Base-by-base conservation (phyloP, 805 yeast genomes). In the Zygosaccharomyces bisporus region DNA sequence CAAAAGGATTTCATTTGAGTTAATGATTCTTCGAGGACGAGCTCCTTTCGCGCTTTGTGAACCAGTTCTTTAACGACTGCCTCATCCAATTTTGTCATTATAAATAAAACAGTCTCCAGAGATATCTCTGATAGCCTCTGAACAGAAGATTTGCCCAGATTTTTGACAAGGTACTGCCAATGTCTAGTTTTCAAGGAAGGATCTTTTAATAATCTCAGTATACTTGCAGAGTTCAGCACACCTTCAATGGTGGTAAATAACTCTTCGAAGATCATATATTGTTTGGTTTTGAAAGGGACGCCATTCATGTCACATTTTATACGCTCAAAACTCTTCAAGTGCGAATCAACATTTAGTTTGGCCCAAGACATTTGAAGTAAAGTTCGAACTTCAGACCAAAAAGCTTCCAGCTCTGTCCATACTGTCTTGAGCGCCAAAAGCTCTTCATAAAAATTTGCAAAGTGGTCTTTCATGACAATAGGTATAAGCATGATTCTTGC, bases 1-100 rank as follows among this genome's bases (percentile, higher is more conserved):
- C 97, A 90, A 3, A 66, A 72, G 0, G 60, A 63, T 41, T 71
- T 70, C 10, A 89, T 76, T 2, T 63, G 55, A 1, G 52, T 53
- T 6, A 91, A 57, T 4, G 81, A 75, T 8, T 73, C 76, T 41
- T 83, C 86, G 2, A 91, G 66, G 0, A 76, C 69, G 46, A 75
- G 71, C 57, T 91, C 97, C 2, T 86, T 83, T 47, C 76, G 77
- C 0, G 97, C 96, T 45, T 74, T 76, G 1, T 71, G 70, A 2
- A 86, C 53, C 0, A 83, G 61, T 0, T 73, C 63, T 31, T 72
- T 73, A 5, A 90, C 65, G 0, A 57, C 47, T 1, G 51, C 50
- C 35, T 75, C 77, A 58, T 85, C 74, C 2, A 65, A 46, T 0
- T 48, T 19, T 12, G 84, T 58, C 32, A 80, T 66, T 34, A 88